Base-by-base conservation (phyloP, 2,329 filamentous ascomycete species). In the Epichloe scottii region DNA sequence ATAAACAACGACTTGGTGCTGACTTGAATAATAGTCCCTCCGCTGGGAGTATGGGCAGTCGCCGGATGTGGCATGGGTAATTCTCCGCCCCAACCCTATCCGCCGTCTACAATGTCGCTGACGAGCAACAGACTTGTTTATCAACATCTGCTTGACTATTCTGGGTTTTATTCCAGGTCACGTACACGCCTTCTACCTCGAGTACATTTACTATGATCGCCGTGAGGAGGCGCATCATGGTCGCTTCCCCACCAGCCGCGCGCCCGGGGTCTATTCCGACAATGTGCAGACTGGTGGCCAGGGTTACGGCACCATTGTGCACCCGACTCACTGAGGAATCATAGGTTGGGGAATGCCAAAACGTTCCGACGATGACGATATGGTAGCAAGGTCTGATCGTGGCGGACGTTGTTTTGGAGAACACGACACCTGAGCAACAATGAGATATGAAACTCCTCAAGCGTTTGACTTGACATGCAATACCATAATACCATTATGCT, bases 121-220 rank as follows among this genome's bases (percentile, higher is more conserved):
- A 61, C 51, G 8, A 33, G 23, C 19, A 41, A 65, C 68, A 58
- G 82, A 86, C 60, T 66, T 86, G 35, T 71, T 82, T 49, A 77
- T 86, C 67, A 87, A 86, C 63, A 76, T 86, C 58, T 74, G 77
- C 57, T 67, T 87, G 55, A 86, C 82, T 0, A 59, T 85, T 30
- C 73, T 85, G 21, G 82, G 82, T n/a, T 87, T 84, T 65, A 68
- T 93, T 48, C 87, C 87, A 0, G 88, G 87, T 7, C 83, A 89
- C 58, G 78, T 91, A 41, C 83, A 89, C 63, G 86, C 86, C 42
- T 89, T 90, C 66, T 93, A 90, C 64, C 58, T 89, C 54, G 81
- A 89, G 67, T 94, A 89, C 64, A 74, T 94, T 55, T 95, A 90
- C 71, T 91, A 84, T 66, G 79, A 87, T 60, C 84, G 84, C 39